A percentile compares a stretch with the other conserved stretches of the same genome.
Conservation (phyloP, 2,329 filamentous ascomycete genomes). For the Paecilomyces fulvus region DNA sequence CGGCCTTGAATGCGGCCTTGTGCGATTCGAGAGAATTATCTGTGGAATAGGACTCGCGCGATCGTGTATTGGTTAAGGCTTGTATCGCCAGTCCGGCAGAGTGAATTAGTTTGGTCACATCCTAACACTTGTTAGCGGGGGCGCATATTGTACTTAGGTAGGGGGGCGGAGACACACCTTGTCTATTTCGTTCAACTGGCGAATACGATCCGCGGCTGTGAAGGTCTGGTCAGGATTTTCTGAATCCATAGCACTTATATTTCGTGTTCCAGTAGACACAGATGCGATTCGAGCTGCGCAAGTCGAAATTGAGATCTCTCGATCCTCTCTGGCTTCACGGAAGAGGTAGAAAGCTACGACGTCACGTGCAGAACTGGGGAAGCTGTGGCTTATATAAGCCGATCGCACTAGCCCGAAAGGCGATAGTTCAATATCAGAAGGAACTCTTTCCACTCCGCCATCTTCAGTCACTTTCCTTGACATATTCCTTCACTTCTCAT, state of each 20-base stretch:
- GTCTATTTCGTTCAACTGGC: slow-evolving; percentile 73
- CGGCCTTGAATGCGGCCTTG: slow-evolving; percentile 50
- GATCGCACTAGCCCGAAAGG: neutral
- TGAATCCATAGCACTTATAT: slow-evolving; percentile 7
- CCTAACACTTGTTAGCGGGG: slow-evolving; percentile 25
- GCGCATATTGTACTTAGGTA: slow-evolving; percentile 3
- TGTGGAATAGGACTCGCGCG: slow-evolving; percentile 22
- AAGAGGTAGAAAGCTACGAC: slow-evolving; percentile 1
- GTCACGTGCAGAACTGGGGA: slow-evolving; percentile 1
- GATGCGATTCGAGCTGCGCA: neutral
- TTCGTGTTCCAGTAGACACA: neutral
- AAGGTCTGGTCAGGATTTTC: slow-evolving; percentile 38
- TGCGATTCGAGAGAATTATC: slow-evolving; percentile 45
- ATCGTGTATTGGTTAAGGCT: slow-evolving; percentile 49
- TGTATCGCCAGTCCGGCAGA: slow-evolving; percentile 56
- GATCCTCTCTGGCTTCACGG: neutral
- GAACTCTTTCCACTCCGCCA: slow-evolving; percentile 4
- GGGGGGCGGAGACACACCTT: slow-evolving; percentile 36
- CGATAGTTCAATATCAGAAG: slow-evolving; percentile 7
- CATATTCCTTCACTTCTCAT: neutral
- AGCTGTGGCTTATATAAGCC: neutral
- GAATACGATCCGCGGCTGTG: slow-evolving; percentile 67
- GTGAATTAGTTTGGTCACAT: slow-evolving; percentile 47
- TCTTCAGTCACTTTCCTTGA: neutral
- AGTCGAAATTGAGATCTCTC: neutral